Evolutionary conservation across 2,329 filamentous ascomycete species (phyloP), one percentile per base, ranked within the genome.

Genomic region (Chlorencoelia australis): DNA sequence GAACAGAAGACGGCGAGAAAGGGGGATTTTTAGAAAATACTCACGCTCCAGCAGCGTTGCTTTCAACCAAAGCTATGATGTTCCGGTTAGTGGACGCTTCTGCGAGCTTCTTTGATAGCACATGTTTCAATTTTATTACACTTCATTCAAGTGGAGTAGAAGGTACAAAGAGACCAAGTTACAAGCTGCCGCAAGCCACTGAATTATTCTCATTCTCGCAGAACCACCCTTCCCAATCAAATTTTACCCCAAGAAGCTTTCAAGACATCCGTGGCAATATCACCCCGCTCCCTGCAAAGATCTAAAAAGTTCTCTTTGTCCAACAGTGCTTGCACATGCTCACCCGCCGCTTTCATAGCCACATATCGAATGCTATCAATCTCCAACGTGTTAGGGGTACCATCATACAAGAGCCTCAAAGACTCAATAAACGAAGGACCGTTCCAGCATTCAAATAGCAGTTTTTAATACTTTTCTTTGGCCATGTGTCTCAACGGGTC

Each of bases 391-490:
- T 44, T 39, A 13, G 41, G 36, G 1, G 39, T 42, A 3, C 35
- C 28, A 14, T 44, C 41, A 20, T 42, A 48, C 5, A 46, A 35
- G 4, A 48, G 9, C 24, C 32, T 24, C 14, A 46, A 15, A 16
- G 31, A 42, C 9, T 35, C 13, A 3, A 38, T 25, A 19, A 46
- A 46, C 1, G 4, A 19, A n/a, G 17, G 15, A 11, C 26, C 36
- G 6, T 42, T 38, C 42, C 35, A 40, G 7, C 13, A 18, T 6
- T 14, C 7, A 3, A 15, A 6, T 3, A 39, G 5, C 5, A 22
- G 13, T 16, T 11, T 15, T 3, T 19, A 28, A 25, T 46, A 46
- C 3, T 24, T 42, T n/a, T 33, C 14, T 13, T 17, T 11, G 10
- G 43, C 43, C 21, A 38, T 19, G 7, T 9, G 14, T 31, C 44